Percentiles rank a stretch among this genome's conserved stretches.
Conservation (phyloP, 768 basidiomycete species). For the Mycena amicta region DNA sequence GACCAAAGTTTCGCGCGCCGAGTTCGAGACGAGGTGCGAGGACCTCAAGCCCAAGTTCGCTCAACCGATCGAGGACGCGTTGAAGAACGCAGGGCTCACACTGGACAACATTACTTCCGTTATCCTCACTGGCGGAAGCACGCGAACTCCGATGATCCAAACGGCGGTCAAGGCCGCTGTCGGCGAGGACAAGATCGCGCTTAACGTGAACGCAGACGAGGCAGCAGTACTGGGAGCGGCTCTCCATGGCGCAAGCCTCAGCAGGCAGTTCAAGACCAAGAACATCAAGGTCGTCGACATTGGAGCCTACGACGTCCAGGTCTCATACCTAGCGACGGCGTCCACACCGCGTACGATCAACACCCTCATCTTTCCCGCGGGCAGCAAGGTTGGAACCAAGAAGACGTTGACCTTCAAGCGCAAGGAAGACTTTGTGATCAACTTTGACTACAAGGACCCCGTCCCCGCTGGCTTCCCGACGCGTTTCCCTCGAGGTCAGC, state of each 20-base stretch:
- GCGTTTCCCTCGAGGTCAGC: conserved; percentile 71
- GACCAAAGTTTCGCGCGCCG: conserved; percentile 70
- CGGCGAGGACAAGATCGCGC: conserved; percentile 86
- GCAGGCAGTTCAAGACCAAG: conserved; percentile 93
- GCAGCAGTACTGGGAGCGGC: conserved; percentile 92
- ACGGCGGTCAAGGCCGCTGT: conserved; percentile 74
- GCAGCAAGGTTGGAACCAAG: conserved; percentile 76
- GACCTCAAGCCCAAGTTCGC: conserved; percentile 67
- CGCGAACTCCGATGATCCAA: conserved; percentile 92
- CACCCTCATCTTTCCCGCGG: conserved; percentile 74
- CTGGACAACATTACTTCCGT: conserved; percentile 84
- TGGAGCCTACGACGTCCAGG: conserved; percentile 71
- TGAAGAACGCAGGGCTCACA: conserved; percentile 65
- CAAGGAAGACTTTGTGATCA: conserved; percentile 79
- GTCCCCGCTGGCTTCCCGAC: conserved; percentile 69
- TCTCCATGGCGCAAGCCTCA: conserved; percentile 86
- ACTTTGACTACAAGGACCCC: conserved; percentile 72
- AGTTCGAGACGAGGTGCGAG: conserved; percentile 75
- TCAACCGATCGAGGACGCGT: conserved; percentile 74
- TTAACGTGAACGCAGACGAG: conserved; percentile 97
- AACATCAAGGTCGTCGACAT: conserved; percentile 85
- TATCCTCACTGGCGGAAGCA: conserved; percentile 89
- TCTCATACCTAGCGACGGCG: conserved; percentile 70
- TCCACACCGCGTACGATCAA: conserved; percentile 68
- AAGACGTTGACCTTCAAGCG: conserved; percentile 88